These are phyloP conservation scores for Monosporozyma unispora DNA, from an alignment of 805 yeast genomes.

Conservation along the genomic window DNA sequence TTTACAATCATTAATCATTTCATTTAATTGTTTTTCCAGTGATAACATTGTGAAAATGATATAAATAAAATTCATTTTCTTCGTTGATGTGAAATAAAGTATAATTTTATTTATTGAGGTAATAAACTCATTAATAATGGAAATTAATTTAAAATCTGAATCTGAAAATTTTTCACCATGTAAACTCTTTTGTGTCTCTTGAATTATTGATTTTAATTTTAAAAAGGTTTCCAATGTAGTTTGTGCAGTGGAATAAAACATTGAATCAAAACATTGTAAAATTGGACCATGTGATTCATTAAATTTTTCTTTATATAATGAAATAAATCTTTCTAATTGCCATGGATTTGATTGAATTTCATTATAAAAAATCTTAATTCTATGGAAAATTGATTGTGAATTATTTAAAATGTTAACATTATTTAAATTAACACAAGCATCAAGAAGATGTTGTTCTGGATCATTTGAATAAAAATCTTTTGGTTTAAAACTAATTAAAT, in stretches of 20 bases:
- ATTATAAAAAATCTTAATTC: slow-evolving; percentile 9
- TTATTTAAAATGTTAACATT: slow-evolving; percentile 3
- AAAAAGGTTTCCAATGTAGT: slow-evolving; percentile 7
- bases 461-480: slow-evolving; percentile 1
- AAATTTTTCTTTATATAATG: slow-evolving; percentile 4
- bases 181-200: slow-evolving; percentile 2
- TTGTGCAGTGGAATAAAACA: slow-evolving; percentile 12
- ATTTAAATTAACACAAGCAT: slow-evolving; percentile 8
- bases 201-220: slow-evolving; percentile 6
- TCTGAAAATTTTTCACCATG: slow-evolving; percentile 5
- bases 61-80: slow-evolving; percentile 9
- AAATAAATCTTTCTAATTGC: slow-evolving; percentile 12
- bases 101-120: slow-evolving; percentile 9
- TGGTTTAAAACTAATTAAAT: background rate
- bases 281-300: slow-evolving; percentile 1
- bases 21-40: slow-evolving; percentile 9
- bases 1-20: slow-evolving; percentile 5
- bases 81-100: slow-evolving; percentile 7
- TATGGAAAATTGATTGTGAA: slow-evolving; percentile 8
- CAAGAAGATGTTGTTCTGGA: slow-evolving; percentile 4
- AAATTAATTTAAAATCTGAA: slow-evolving; percentile 7
- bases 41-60: slow-evolving; percentile 7
- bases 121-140: slow-evolving; percentile 4
- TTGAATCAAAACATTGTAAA: slow-evolving; percentile 6
- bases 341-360: slow-evolving; percentile 11